Conservation (phyloP, 768 basidiomycete species). For the Trametes cubensis region DNA sequence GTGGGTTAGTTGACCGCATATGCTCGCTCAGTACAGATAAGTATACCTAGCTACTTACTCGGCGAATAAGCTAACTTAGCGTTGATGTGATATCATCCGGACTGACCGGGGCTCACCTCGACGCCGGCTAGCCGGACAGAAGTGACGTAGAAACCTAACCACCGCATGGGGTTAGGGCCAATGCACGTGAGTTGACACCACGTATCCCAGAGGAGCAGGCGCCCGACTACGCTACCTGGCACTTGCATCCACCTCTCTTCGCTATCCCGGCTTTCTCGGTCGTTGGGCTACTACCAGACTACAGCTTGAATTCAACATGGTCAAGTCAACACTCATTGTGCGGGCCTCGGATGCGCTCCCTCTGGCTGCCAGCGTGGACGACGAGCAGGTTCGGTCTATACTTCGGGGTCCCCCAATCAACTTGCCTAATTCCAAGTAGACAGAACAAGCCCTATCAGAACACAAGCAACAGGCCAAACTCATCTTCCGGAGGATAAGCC, state of each 20-base stretch:
- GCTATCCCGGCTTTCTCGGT: not conserved
- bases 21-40: not conserved
- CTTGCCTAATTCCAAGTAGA: slow-evolving; percentile 50
- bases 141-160: not conserved
- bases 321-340: slow-evolving; percentile 84
- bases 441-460: slow-evolving; percentile 90
- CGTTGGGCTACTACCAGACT: not conserved
- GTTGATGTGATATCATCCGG: no score
- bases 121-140: not conserved
- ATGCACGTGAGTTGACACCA: slow-evolving; percentile 21
- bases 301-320: slow-evolving; percentile 52
- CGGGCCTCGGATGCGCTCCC: slow-evolving; percentile 87
- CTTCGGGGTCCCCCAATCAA: not conserved
- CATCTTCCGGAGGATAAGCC: slow-evolving; percentile 90
- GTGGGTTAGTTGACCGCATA: no score
- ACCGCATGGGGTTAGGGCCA: slow-evolving; percentile 4
- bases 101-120: no score
- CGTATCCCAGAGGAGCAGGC: slow-evolving; percentile 7
- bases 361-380: slow-evolving; percentile 94
- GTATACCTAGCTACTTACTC: not conserved
- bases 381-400: slow-evolving; percentile 74
- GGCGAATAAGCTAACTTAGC: no score
- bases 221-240: slow-evolving; percentile 6
- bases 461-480: slow-evolving; percentile 99
- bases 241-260: not conserved